phyloP scores from a whole-genome alignment of 2,329 filamentous ascomycete species.

The Karstenula rhodostoma region DNA sequence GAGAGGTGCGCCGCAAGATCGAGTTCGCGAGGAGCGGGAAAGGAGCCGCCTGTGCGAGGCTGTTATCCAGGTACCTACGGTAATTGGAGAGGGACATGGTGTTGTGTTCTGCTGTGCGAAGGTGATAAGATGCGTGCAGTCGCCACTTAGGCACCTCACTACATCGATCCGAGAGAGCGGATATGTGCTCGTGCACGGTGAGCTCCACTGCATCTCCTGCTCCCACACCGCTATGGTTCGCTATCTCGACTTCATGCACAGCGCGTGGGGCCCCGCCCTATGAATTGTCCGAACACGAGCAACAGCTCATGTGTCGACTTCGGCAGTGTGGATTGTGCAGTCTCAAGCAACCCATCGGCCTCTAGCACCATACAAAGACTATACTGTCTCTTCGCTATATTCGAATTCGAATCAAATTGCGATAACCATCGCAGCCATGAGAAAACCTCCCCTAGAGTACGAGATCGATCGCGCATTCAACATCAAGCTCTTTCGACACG shows the following conservation, averaged over 20 bases:
- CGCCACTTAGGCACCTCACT: neutral
- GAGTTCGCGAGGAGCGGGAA: no score
- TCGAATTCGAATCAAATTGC: neutral
- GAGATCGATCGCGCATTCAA: neutral
- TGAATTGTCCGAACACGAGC: neutral
- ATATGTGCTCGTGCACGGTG: neutral
- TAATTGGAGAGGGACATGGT: no score
- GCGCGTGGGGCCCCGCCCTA: neutral
- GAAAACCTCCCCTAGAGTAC: neutral
- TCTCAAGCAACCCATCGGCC: neutral
- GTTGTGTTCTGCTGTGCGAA: no score
- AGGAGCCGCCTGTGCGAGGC: no score
- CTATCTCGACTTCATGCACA: neutral
- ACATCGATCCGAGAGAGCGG: neutral
- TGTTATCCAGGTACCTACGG: no score
- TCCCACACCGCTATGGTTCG: neutral
- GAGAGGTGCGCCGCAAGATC: no score
- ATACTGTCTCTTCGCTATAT: neutral
- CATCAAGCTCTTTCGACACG: neutral
- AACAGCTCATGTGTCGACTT: neutral
- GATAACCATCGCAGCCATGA: neutral
- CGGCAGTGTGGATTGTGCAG: neutral
- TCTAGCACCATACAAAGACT: no score
- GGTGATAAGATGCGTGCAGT: neutral
- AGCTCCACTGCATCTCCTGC: neutral